Evolutionary conservation across 2,329 filamentous ascomycete species (phyloP), one percentile per base, ranked within the genome.

Genomic region (Metarhizium humberi): DNA sequence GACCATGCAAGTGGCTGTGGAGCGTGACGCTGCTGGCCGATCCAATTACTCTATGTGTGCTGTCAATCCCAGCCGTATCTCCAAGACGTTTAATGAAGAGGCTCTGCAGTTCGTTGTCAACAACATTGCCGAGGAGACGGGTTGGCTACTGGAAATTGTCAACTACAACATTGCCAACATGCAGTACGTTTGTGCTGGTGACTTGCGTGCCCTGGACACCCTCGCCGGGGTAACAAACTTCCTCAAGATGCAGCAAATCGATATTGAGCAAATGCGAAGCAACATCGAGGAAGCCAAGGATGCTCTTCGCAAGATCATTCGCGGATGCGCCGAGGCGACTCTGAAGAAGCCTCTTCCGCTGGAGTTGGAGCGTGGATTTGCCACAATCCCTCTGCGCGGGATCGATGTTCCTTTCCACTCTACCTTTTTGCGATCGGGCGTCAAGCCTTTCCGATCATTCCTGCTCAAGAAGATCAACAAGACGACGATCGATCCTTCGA

Each of bases 11-110:
- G 94, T 99, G 50, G 94, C 94, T 29, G 94, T 99, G 60, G 94
- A 97, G 78, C 91, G 94, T 69, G 94, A 99, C 71, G 92, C 87
- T 57, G 78, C 84, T 61, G 94, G 94, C 42, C 88, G 94, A 55
- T 96, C 92, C 63, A 97, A 97, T 80, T 99, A 99, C 79, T 92
- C 89, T 59, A 99, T 99, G 94, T 96, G 92, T 72, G 94, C 94
- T 56, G 92, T 99, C 73, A 99, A 99, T 78, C 94, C 94, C 40
- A 96, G 91, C 78, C 87, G 94, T 61, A 96, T 99, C 72, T 95
- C 90, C 67, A 96, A 95, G 82, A 96, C 91, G 1, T 99, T 99
- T 81, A 96, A 95, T 75, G 94, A 99, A 75, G 88, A 94, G 71
- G 94, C 94, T 46, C 80, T 99, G 61, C 92, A 96, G 69, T 99